Evolutionary conservation across 1,284 basidiomycete species (phyloP).

Genomic region (Dichomitus squalens): DNA sequence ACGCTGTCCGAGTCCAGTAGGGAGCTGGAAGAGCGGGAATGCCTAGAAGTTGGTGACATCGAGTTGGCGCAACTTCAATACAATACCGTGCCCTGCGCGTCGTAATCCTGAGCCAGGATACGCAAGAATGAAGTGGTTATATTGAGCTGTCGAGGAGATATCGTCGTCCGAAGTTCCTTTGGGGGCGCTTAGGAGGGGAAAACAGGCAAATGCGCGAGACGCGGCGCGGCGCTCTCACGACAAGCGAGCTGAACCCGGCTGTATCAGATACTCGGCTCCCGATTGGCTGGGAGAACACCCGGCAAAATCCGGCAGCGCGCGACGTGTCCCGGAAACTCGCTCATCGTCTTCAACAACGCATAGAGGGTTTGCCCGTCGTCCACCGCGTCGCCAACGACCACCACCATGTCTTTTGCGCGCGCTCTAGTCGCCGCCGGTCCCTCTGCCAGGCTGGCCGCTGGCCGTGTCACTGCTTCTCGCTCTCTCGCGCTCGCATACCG

Average conservation of each 20-base stretch:
- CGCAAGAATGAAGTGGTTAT: too few relatives aligned
- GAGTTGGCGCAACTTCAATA: too few relatives aligned
- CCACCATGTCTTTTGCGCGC: slow-evolving; percentile 53
- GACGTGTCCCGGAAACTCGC: slow-evolving; percentile 25
- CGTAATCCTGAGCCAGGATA: too few relatives aligned
- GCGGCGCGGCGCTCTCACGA: too few relatives aligned
- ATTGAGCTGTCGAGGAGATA: too few relatives aligned
- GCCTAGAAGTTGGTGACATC: too few relatives aligned
- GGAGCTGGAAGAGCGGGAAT: too few relatives aligned
- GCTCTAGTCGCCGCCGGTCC: slow-evolving; percentile 29
- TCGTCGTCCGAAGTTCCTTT: too few relatives aligned
- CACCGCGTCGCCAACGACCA: slow-evolving; percentile 26
- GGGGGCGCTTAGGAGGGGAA: too few relatives aligned
- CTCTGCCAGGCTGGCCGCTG: slow-evolving; percentile 32
- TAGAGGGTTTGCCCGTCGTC: slow-evolving; percentile 22
- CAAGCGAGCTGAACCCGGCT: not conserved
- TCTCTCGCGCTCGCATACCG: slow-evolving; percentile 47
- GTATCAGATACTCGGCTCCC: slow-evolving; percentile 42
- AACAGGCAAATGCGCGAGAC: too few relatives aligned
- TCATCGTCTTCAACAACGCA: slow-evolving; percentile 28
- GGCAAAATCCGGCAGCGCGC: slow-evolving; percentile 36
- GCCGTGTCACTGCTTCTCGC: slow-evolving; percentile 34
- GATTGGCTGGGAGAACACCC: slow-evolving; percentile 50
- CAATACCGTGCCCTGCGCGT: too few relatives aligned
- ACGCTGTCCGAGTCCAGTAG: too few relatives aligned